phyloP scores from a whole-genome alignment of 2,329 filamentous ascomycete species.

The Parastagonospora avenae region DNA sequence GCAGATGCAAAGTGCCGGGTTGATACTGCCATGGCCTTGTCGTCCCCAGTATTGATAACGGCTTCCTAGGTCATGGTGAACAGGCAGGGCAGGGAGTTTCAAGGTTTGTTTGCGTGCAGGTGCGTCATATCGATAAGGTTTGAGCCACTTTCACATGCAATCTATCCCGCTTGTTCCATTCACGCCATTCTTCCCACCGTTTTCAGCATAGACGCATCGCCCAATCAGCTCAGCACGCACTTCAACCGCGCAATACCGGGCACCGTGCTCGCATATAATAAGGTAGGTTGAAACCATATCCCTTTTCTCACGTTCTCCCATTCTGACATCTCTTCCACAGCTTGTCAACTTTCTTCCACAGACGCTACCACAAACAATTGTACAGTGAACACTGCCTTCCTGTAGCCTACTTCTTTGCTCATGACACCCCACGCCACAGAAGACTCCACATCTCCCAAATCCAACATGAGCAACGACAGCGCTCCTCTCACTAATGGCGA shows the following conservation, averaged over 20 bases:
- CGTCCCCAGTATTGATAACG: not conserved
- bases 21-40: not conserved
- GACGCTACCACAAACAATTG: not conserved
- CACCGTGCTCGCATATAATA: constrained; percentile 30
- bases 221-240: constrained; percentile 20
- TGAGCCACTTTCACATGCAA: constrained; percentile 32
- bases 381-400: constrained; percentile 5
- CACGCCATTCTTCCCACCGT: constrained; percentile 17
- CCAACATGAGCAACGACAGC: constrained; percentile 36
- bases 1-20: not conserved
- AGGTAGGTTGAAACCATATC: constrained; percentile 15
- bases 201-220: constrained; percentile 24
- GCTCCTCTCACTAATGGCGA: constrained; percentile 48
- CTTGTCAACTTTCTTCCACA: not conserved
- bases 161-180: constrained; percentile 9
- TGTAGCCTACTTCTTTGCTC: constrained; percentile 9
- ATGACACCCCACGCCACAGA: constrained; percentile 44
- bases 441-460: constrained; percentile 17
- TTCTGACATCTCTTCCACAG: constrained; percentile 11
- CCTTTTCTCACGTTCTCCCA: constrained; percentile 14
- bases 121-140: constrained; percentile 25
- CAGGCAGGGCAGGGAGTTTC: no score
- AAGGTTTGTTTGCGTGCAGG: not conserved
- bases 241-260: constrained; percentile 18
- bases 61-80: not conserved